Base-by-base conservation (phyloP, 2,329 filamentous ascomycete genomes). In the Penicillium sp. region DNA sequence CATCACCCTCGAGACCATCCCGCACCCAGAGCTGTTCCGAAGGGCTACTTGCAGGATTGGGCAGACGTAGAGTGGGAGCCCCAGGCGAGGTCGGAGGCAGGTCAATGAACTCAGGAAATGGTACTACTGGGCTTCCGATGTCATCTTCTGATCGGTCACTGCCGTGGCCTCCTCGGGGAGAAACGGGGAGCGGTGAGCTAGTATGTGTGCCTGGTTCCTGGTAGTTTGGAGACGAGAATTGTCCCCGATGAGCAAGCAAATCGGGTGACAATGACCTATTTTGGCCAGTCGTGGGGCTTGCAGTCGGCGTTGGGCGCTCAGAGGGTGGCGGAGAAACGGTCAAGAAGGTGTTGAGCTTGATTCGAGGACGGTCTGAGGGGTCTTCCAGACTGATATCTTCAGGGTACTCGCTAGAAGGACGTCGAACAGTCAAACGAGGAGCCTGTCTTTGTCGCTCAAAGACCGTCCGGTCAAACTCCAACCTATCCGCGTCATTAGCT, bases 31-130 rank as follows among this genome's bases (percentile, higher is more conserved):
- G 42, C 25, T 47, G 48, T 42, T 66, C 62, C 8, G 63, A 59
- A 54, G 42, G 72, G 50, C 52, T 76, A 67, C 38, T 78, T 63
- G 68, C 67, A 35, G 55, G 43, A 24, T 72, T 70, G 54, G 79
- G 52, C 11, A 85, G 66, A 50, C 75, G 74, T 46, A 85, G 74
- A 55, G 82, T 83, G 1, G 77, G 74, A 26, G 77, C 66, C 39
- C 73, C 63, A 3, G 79, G 74, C 5, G 73, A 73, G 9, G 73
- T 46, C 25, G 46, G 39, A 4, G 79, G 76, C 1, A 77, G 79
- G 52, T 90, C 86, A 2, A 77, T 76, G 54, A 82, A 87, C 4
- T 74, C 67, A 1, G 87, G 87, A 52, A 93, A 91, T 0, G 86
- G 84, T 4, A 80, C 79, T 4, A 75, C 67, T 4, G 76, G 72